Base-by-base conservation (phyloP, 768 basidiomycete genomes). In the Panus rudis region DNA sequence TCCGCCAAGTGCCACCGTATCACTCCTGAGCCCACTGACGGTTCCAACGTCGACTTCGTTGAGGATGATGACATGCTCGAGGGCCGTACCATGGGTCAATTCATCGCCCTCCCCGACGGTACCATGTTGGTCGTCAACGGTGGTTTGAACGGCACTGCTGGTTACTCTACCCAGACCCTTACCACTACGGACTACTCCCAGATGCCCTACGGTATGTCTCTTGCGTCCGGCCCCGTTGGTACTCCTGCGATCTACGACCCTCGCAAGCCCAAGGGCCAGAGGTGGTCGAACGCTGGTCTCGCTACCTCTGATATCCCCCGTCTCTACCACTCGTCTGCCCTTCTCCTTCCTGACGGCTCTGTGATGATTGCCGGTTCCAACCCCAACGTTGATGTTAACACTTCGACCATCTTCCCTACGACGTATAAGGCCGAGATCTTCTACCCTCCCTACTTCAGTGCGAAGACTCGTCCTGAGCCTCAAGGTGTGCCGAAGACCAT, bases 301-400 rank as follows among this genome's bases (percentile, higher is more conserved):
- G 56, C 59, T 4, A 69, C 76, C 0, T 80, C 84, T 0, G 69
- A 51, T 12, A 82, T 92, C 46, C 71, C 92, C 34, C 73, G 92
- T 42, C 63, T 98, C 56, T 98, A 98, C 64, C 94, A 98, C 65
- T 94, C 92, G 0, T 76, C 78, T 0, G 92, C 91, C 7, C 74
- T 93, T n/a, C 75, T 97, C 20, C 77, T 97, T 13, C 84, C 91
- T 7, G 92, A 87, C 47, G 88, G 78, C 1, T 87, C 86, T 2
- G 81, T 98, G 27, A 62, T 96, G 38, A 75, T 94, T 51, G 90
- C 89, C 23, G 94, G 94, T 6, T 91, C 89, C 24, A 97, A 97
- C 66, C 92, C 93, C 1, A 93, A 93, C 56, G 70, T 85, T 25
- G 92, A 97, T 53, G 82, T 84, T 47, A 81, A 84, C 53, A 47